Evolutionary conservation across 2,329 filamentous ascomycete species (phyloP), one percentile per base, ranked within the genome.

Genomic region (Lasiodiplodia theobromae): DNA sequence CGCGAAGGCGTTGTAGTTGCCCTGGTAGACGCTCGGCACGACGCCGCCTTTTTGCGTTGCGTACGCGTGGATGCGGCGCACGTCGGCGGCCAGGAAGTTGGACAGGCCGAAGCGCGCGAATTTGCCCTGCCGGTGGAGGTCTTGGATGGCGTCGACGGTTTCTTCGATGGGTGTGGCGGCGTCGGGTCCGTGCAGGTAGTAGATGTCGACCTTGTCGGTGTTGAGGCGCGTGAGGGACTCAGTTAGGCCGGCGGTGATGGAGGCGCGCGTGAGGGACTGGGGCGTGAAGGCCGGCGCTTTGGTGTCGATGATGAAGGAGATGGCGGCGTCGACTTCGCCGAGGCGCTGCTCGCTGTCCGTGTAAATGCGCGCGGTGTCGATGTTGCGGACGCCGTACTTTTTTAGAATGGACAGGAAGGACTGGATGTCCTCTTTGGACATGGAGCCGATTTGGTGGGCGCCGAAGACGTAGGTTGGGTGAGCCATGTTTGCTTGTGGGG

Each of bases 181-280:
- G 71, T 87, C 85, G 67, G 84, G 84, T 0, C 77, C 81, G 70
- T 86, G 85, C 2, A 87, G 79, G 69, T 87, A 87, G 73, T 79
- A 85, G 60, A 85, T 81, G 51, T 86, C 78, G 1, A 86, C 74
- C 68, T 79, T 80, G 38, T 78, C 73, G 0, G 77, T 74, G 38
- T 79, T 74, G 16, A 86, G 75, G 1, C 79, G 81, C 40, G 75
- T 69, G 31, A 85, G 70, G 18, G 79, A 81, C 14, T 77, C 73
- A 12, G 81, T 72, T 38, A 82, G 74, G 18, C 74, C 70, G 31
- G 38, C 21, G 37, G 53, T 53, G 34, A 52, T 65, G 14, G 67
- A 37, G 2, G 68, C 44, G 25, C 44, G 38, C 34, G 16, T 65
- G n/a, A 40, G 74, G 47, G 68, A 65, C 10, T 57, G 65, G 34